Evolutionary conservation across 106 monocot genomes (phyloP).

Genomic region (Dendrobium officinale): DNA sequence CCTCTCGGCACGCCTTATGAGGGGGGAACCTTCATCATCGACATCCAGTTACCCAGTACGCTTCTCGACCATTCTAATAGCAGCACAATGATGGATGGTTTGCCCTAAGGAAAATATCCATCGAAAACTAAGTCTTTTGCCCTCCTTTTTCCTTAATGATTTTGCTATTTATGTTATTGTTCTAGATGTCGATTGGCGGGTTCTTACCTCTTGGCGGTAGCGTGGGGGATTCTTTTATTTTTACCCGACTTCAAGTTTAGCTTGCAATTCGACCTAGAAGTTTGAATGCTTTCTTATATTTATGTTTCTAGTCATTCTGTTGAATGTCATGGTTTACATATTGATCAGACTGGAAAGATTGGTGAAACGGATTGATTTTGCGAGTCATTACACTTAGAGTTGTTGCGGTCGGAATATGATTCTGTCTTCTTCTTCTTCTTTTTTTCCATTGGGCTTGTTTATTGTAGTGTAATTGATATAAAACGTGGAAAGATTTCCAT

Average conservation of each 20-base stretch:
- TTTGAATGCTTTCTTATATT: not conserved
- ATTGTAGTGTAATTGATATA: not conserved
- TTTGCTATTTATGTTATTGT: not conserved
- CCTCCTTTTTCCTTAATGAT: not conserved
- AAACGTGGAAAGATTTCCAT: not conserved
- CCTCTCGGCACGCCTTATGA: constrained; percentile 85
- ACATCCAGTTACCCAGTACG: constrained; percentile 68
- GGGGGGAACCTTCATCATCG: constrained; percentile 86
- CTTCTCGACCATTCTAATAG: not conserved
- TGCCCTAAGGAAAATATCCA: not conserved
- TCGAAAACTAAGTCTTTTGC: not conserved
- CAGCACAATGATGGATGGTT: not conserved
- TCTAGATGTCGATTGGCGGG: not conserved
- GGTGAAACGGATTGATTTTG: no score
- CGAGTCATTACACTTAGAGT: no score
- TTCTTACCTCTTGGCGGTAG: not conserved
- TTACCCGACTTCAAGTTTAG: not conserved
- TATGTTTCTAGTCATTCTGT: not conserved
- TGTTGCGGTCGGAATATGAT: no score
- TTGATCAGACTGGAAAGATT: not conserved
- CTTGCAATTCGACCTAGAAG: not conserved
- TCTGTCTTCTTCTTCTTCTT: no score
- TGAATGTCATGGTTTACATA: not conserved
- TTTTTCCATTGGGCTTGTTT: not conserved
- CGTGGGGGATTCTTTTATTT: not conserved